Percentiles rank a stretch among this genome's conserved stretches.
These are phyloP conservation scores for Paramecium biaurelia DNA, from an alignment of 73 alveolate species.

Conservation along the genomic window DNA sequence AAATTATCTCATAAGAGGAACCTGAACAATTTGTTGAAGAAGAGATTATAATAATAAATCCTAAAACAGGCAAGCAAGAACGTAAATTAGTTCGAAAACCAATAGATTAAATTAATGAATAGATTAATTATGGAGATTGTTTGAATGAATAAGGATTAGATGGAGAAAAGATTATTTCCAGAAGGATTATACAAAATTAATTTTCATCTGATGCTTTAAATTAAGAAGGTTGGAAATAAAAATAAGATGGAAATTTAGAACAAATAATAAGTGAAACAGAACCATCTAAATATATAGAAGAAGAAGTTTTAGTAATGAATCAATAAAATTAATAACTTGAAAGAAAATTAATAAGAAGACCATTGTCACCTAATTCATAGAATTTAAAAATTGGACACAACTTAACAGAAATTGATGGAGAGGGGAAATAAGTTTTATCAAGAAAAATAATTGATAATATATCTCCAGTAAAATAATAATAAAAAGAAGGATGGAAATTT, in stretches of 20 bases:
- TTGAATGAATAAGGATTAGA: not conserved
- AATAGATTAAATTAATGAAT: not conserved
- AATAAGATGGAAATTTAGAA: not conserved
- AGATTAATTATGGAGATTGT: not conserved
- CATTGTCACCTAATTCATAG: not conserved
- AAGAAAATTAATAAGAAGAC: not conserved
- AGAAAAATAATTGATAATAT: not conserved
- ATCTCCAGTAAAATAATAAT: not conserved
- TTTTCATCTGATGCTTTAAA: not conserved
- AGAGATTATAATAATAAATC: not conserved
- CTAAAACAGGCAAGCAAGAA: not conserved
- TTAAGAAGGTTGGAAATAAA: not conserved
- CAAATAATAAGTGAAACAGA: not conserved
- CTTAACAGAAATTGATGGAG: not conserved
- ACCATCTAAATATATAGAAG: not conserved
- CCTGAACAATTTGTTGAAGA: slow-evolving; percentile 19
- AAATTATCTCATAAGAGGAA: not conserved
- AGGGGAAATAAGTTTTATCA: not conserved
- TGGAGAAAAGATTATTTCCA: not conserved
- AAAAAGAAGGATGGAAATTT: not conserved
- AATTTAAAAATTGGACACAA: not conserved
- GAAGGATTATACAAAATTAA: not conserved
- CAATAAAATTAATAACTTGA: not conserved
- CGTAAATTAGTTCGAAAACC: not conserved
- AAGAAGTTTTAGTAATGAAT: not conserved